Conservation (phyloP, 768 basidiomycete genomes). For the Candolleomyces eurysporus region DNA sequence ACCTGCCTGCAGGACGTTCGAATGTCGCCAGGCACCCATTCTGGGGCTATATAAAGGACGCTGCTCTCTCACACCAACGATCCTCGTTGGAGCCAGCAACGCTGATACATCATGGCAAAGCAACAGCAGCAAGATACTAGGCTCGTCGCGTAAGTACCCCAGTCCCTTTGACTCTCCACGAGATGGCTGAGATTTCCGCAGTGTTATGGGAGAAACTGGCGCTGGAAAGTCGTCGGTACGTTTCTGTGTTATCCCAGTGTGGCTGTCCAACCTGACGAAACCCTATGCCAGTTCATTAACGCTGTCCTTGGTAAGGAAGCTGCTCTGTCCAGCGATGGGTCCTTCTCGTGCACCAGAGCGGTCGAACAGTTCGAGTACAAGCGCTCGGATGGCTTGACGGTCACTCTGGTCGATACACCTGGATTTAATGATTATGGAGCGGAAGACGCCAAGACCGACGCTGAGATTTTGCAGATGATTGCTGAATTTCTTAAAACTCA, state of each 20-base stretch:
- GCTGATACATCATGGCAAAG: no score
- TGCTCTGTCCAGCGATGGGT: neutral
- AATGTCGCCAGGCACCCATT: no score
- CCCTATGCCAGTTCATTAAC: conserved; percentile 4
- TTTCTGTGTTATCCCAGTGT: neutral
- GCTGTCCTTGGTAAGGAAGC: neutral
- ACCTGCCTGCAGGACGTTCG: no score
- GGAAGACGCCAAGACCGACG: neutral
- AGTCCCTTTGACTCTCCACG: no score
- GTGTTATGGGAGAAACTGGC: conserved; percentile 1
- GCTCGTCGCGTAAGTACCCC: no score
- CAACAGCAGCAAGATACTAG: no score
- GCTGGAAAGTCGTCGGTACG: conserved; percentile 4
- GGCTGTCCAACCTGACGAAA: neutral
- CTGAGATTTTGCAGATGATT: conserved; percentile 8
- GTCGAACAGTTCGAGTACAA: neutral
- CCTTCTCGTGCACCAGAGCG: neutral
- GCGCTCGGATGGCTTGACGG: neutral
- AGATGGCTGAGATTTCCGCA: neutral
- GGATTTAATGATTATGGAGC: conserved; percentile 1
- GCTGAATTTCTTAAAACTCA: conserved; percentile 6
- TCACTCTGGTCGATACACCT: conserved; percentile 2
- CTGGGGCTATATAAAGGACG: no score
- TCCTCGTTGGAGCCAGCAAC: no score
- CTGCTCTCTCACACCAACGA: no score